A percentile compares a stretch with the other conserved stretches of the same genome.
phyloP scores from a whole-genome alignment of 192 early-diverging fungal species.

The Backusella westeae region DNA sequence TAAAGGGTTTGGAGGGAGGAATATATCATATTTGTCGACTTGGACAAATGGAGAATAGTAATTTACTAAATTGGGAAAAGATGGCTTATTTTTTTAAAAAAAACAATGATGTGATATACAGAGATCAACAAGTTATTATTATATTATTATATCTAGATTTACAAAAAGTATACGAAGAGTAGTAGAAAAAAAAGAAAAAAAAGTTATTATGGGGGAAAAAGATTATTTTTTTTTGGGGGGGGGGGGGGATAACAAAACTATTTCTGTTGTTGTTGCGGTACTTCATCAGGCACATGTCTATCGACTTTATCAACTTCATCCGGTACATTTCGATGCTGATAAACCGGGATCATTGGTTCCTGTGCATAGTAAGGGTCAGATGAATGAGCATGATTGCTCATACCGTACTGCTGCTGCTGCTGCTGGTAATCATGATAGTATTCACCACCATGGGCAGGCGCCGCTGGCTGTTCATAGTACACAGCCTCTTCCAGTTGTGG shows the following conservation, averaged over 20 bases:
- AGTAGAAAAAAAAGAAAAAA: too few species aligned
- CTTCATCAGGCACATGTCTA: background rate
- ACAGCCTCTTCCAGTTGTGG: background rate
- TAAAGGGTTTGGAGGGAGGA: background rate
- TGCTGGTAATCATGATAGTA: background rate
- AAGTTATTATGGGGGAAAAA: background rate
- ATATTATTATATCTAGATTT: background rate
- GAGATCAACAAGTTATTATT: background rate
- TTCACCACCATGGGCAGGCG: background rate
- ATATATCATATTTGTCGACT: background rate
- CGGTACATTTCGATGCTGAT: background rate
- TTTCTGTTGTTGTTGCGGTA: background rate
- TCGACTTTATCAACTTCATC: background rate
- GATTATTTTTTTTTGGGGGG: background rate
- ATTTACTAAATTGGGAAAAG: background rate
- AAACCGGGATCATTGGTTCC: background rate
- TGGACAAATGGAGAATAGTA: background rate
- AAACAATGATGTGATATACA: background rate
- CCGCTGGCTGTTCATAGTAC: background rate
- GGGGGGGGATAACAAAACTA: background rate
- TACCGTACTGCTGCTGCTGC: background rate
- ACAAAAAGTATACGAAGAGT: background rate
- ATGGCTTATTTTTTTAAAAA: background rate
- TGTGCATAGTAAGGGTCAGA: background rate
- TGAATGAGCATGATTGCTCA: constrained; percentile 1